phyloP scores from a whole-genome alignment of 768 basidiomycete species.

The Podaxis sp. region DNA sequence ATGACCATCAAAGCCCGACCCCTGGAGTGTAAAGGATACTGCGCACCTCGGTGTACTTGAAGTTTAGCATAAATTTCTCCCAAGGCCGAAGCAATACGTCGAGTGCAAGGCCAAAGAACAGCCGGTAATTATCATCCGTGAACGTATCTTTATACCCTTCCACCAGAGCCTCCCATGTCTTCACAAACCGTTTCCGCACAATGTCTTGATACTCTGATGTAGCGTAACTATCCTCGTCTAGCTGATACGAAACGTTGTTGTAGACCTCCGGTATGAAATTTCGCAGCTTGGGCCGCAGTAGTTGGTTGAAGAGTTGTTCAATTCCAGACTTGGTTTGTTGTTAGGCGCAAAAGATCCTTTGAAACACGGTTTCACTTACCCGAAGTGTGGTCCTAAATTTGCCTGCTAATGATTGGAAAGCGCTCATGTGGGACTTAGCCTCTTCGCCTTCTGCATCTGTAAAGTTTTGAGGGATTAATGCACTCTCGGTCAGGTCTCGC shows the following conservation, averaged over 20 bases:
- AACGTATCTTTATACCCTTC: constrained; percentile 89
- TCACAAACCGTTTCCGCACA: constrained; percentile 87
- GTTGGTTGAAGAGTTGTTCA: constrained; percentile 94
- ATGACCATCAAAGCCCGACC: constrained; percentile 1
- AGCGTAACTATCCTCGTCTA: constrained; percentile 88
- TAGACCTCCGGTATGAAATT: constrained; percentile 85
- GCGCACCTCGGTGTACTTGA: constrained; percentile 86
- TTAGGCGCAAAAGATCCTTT: neutral
- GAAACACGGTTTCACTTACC: constrained; percentile 39
- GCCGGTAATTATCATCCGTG: constrained; percentile 84
- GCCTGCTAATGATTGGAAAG: constrained; percentile 51
- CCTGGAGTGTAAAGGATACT: neutral
- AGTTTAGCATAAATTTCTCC: constrained; percentile 82
- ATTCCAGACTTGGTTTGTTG: constrained; percentile 59
- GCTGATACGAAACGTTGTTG: constrained; percentile 82
- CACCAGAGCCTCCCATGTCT: constrained; percentile 81
- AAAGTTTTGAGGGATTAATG: constrained; percentile 67
- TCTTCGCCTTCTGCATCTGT: constrained; percentile 50
- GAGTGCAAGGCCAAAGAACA: constrained; percentile 82
- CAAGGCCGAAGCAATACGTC: constrained; percentile 92
- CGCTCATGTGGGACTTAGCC: constrained; percentile 48
- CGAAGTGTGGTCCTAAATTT: constrained; percentile 75
- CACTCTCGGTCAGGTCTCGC: constrained; percentile 57
- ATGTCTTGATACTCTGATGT: constrained; percentile 83
- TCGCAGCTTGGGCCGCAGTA: constrained; percentile 84